phyloP scores from a whole-genome alignment of 106 monocot species.

The Dioscorea dumetorum region DNA sequence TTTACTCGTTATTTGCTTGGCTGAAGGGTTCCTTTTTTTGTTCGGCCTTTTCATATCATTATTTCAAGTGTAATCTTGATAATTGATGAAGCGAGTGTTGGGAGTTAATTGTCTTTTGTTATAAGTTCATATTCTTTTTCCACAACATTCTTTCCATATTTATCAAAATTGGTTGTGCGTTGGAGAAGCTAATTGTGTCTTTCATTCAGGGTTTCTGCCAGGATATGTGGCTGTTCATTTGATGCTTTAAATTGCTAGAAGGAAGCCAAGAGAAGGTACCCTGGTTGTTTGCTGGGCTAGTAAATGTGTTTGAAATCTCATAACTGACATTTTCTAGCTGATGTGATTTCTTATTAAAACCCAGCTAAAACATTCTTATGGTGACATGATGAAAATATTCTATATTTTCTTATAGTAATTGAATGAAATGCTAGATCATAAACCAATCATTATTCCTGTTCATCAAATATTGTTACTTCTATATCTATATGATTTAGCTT shows the following conservation, averaged over 20 bases:
- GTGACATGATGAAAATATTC: background rate
- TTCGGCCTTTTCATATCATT: background rate
- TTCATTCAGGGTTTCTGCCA: constrained; percentile 82
- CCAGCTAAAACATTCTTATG: background rate
- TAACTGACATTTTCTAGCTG: constrained; percentile 16
- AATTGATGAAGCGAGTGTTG: too few species aligned
- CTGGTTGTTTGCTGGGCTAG: constrained; percentile 70
- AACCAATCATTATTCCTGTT: background rate
- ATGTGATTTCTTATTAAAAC: background rate
- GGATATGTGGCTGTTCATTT: constrained; percentile 43
- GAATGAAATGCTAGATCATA: background rate
- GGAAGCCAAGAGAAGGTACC: constrained; percentile 91
- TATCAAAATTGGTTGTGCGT: constrained; percentile 6
- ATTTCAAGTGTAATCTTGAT: background rate
- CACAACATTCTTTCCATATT: background rate
- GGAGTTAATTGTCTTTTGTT: too few species aligned
- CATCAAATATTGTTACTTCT: background rate
- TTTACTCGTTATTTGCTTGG: background rate
- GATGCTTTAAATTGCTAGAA: constrained; percentile 69
- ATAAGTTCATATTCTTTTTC: background rate
- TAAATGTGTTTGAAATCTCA: constrained; percentile 29
- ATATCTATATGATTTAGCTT: background rate
- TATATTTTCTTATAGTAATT: background rate
- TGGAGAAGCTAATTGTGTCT: constrained; percentile 71
- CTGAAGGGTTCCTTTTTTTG: background rate